Evolutionary conservation across 2,329 filamentous ascomycete species (phyloP), one percentile per base, ranked within the genome.

Genomic region (Bipolaris bicolor): DNA sequence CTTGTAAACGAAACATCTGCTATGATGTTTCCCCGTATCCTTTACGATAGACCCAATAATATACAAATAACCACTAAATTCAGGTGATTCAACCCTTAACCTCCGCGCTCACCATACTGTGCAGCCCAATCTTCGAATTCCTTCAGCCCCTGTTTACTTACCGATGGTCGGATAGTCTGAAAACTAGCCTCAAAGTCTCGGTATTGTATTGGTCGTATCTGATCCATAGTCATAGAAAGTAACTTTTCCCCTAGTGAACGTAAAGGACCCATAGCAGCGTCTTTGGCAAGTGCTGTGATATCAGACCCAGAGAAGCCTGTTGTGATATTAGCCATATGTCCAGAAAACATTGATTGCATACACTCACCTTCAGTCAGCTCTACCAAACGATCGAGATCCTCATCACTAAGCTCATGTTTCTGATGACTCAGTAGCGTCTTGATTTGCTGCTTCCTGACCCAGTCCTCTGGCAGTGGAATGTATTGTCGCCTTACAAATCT

Each of bases 281-380:
- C 95, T 78, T 99, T 99, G 7, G 95, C 95, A 7, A 99, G 82
- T 1, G 95, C 93, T 20, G 95, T 98, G 64, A 99, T 97, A 71
- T 99, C 95, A 1, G 92, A 97, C 43, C 95, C 95, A 7, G 92
- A 97, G 78, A 97, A 99, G n/a, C 92, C 93, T 97, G 13, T 4
- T n/a, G 10, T 1, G 3, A 18, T 20, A 31, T 59, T 22, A 62
- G 44, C 40, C 13, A 52, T n/a, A 24, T 33, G 5, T 18, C 24
- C 15, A 49, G 6, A 10, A 13, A 6, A 31, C 11, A n/a, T 43
- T 3, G 4, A 15, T 29, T 9, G 1, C 7, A 2, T 18, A 3
- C 37, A 77, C 83, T 71, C 80, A 94, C 92, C 92, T 67, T 97
- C 91, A 41, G 95, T 98, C 52, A 95, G 77, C 55, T 79, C 76